Evolutionary conservation across 169 alveolate species (phyloP).

Genomic region (Ophryocystis elektroscirrha): DNA sequence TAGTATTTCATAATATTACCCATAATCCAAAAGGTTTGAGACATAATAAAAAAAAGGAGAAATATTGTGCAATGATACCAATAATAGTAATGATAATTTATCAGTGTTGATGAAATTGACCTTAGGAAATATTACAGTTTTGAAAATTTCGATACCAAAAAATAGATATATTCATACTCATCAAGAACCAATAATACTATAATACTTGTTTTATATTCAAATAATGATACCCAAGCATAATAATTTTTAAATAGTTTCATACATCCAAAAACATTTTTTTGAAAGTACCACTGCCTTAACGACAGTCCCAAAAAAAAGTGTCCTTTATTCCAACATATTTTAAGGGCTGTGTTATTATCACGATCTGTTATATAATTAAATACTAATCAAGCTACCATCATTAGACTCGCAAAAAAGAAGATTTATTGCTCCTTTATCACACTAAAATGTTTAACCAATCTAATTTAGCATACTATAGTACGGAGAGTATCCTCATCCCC

Average conservation of each 20-base stretch:
- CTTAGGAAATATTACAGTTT: not conserved
- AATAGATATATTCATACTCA: not conserved
- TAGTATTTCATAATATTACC: not conserved
- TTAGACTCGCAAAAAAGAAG: constrained; percentile 10
- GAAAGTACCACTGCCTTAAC: not conserved
- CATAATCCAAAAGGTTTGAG: constrained; percentile 20
- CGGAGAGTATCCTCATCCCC: constrained; percentile 5
- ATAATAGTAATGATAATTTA: not conserved
- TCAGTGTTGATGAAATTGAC: not conserved
- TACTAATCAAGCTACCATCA: not conserved
- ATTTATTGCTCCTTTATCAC: constrained; percentile 21
- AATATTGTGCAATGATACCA: not conserved
- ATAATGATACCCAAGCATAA: not conserved
- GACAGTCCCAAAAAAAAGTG: not conserved
- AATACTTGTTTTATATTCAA: not conserved
- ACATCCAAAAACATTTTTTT: not conserved
- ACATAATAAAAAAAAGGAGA: not conserved
- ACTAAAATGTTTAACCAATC: constrained; percentile 8
- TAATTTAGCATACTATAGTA: not conserved
- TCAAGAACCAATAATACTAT: not conserved
- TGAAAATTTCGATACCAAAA: not conserved
- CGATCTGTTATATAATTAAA: too few species aligned
- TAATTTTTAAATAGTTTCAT: not conserved
- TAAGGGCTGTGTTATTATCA: too few species aligned
- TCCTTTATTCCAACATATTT: not conserved